Evolutionary conservation across 148 eudicot genomes (phyloP), one percentile per base, ranked within the genome.

Genomic region (Heliosperma pusillum): DNA sequence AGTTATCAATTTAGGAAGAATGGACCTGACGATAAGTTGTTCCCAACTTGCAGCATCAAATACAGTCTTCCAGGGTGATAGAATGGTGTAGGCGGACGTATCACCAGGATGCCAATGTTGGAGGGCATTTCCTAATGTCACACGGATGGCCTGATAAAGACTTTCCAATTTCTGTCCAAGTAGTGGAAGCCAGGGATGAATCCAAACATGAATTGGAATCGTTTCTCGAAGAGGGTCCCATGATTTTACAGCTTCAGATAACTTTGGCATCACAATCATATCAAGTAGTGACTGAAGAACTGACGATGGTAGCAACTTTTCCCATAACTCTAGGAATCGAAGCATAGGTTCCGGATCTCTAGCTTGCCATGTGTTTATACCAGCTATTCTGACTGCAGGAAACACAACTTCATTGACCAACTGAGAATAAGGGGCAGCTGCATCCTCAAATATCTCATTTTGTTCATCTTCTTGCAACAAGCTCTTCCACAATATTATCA

Each of bases 101-200:
- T 93, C 98, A 80, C 91, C 85, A n/a, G 97, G 98, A 61, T 89
- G 93, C 98, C 98, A 93, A 22, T 90, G 90, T 74, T 82, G 90
- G 59, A 93, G 97, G 66, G 88, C 95, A 44, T 82, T 78, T 66
- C 85, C 97, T 66, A 93, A 73, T 73, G 88, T 87, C 52, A 64
- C 65, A 17, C 97, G 90, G 42, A 91, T 90, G 12, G 91, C 80
- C 73, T 82, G 82, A 74, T 87, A 87, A 22, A 87, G 87, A 27
- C 71, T 69, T 73, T 91, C 97, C 62, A 94, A 72, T 78, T 85
- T 90, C 60, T 89, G 88, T 20, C 97, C 93, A 74, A 94, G 77
- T 61, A 88, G 68, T 1, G 97, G 98, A 73, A 94, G 77, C 98
- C 98, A 94, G 29, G 98, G 98, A 75, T 94, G 97, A 72, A 94